These are phyloP conservation scores for Mortierella sp. DNA, from an alignment of 371 early-diverging fungal species.

Conservation along the genomic window DNA sequence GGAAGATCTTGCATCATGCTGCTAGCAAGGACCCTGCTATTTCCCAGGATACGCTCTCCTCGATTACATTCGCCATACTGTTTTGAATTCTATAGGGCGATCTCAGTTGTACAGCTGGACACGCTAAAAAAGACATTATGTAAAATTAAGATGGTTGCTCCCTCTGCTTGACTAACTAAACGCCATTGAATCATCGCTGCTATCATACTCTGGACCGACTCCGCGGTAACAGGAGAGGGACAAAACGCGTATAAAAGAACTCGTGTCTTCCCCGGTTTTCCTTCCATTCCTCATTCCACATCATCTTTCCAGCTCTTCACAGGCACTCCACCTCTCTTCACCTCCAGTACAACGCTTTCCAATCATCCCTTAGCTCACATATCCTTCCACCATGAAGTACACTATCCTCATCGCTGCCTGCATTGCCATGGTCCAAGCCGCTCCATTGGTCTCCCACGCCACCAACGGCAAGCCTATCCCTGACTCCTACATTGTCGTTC, in stretches of 20 bases:
- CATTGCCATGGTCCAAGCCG: constrained; percentile 30
- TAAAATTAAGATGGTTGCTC: too few relatives aligned
- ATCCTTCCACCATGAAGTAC: constrained; percentile 26
- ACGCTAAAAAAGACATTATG: too few relatives aligned
- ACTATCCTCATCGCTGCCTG: constrained; percentile 26
- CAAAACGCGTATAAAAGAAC: constrained; percentile 16
- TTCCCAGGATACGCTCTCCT: too few relatives aligned
- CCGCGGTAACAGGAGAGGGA: too few relatives aligned
- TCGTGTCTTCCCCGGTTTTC: neutral
- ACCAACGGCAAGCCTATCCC: constrained; percentile 24
- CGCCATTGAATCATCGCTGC: too few relatives aligned
- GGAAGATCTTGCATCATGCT: too few relatives aligned
- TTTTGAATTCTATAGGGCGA: too few relatives aligned
- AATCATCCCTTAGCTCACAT: neutral
- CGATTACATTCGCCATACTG: too few relatives aligned
- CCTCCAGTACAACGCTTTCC: neutral
- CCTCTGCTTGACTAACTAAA: too few relatives aligned
- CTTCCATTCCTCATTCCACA: constrained; percentile 17
- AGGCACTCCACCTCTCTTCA: neutral
- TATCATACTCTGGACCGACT: too few relatives aligned
- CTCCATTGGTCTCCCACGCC: constrained; percentile 22
- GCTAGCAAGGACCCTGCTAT: too few relatives aligned
- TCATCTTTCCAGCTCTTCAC: neutral
- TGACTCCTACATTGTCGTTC: constrained; percentile 45
- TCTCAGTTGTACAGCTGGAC: too few relatives aligned